phyloP scores from a whole-genome alignment of 148 eudicot species.

The Rhododendron ovatum region DNA sequence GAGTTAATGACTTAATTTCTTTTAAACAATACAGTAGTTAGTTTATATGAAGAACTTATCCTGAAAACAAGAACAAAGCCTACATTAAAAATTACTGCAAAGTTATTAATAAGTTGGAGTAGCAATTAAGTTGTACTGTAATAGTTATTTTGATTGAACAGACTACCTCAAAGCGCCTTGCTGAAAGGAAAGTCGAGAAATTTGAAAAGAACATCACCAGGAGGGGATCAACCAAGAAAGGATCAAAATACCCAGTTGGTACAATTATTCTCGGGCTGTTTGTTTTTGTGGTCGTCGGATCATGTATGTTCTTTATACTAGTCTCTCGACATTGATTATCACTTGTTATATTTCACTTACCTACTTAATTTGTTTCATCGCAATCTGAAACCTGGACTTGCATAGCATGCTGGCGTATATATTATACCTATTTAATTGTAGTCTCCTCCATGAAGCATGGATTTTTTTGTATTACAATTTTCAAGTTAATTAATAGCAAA shows the following conservation, averaged over 20 bases:
- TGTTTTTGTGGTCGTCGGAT: constrained; percentile 29
- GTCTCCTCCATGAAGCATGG: background rate
- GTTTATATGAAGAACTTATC: background rate
- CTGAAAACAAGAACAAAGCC: background rate
- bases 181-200: constrained; percentile 42
- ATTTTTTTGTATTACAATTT: background rate
- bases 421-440: background rate
- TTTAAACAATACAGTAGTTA: background rate
- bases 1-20: background rate
- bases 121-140: background rate
- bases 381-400: background rate
- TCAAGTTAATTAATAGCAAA: background rate
- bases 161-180: constrained; percentile 50
- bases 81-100: background rate
- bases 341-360: background rate
- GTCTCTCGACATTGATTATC: background rate
- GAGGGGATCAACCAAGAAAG: constrained; percentile 33
- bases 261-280: constrained; percentile 31
- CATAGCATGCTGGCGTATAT: too few relatives aligned
- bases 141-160: constrained; percentile 15
- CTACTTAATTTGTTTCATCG: background rate
- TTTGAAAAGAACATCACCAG: constrained; percentile 50
- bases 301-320: constrained; percentile 23
- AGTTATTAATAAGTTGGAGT: background rate
- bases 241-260: constrained; percentile 13